Conservation (phyloP, 768 basidiomycete species). For the Pisolithus orientalis region DNA sequence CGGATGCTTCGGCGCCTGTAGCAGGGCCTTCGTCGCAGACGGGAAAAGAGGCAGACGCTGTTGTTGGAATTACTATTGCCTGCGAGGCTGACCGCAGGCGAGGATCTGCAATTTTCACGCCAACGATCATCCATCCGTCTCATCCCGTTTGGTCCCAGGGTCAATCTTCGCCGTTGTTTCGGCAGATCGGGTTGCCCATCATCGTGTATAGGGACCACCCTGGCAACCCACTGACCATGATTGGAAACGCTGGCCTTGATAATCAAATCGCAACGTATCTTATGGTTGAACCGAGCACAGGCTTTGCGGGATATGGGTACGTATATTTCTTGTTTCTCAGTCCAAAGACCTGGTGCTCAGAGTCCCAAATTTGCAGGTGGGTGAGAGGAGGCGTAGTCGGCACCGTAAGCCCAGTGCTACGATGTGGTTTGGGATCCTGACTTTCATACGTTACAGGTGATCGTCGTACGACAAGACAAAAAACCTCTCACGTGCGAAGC, state of each 20-base stretch:
- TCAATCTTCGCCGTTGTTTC: conserved; percentile 9
- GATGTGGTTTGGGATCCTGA: not conserved
- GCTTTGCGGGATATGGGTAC: conserved; percentile 12
- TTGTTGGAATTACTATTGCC: not conserved
- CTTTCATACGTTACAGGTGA: not conserved
- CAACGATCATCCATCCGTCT: not conserved
- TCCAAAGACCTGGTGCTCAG: not conserved
- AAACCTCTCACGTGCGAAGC: no score
- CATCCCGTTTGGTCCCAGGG: conserved; percentile 11
- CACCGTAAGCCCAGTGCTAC: not conserved
- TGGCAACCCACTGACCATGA: conserved; percentile 8
- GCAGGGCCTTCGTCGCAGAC: not conserved
- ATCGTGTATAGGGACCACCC: conserved; percentile 12
- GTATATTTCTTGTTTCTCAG: not conserved
- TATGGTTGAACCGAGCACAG: conserved; percentile 12
- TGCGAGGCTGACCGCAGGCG: not conserved
- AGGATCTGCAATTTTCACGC: not conserved
- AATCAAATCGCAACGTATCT: conserved; percentile 14
- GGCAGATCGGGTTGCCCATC: conserved; percentile 9
- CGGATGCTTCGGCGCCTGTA: not conserved
- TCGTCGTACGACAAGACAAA: not conserved
- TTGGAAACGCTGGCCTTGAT: conserved; percentile 5
- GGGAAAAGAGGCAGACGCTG: not conserved
- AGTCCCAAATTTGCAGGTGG: not conserved
- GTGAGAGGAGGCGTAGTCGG: not conserved